These are phyloP conservation scores for Trichaptum fuscoviolaceum DNA, from an alignment of 768 basidiomycete genomes.

Conservation along the genomic window DNA sequence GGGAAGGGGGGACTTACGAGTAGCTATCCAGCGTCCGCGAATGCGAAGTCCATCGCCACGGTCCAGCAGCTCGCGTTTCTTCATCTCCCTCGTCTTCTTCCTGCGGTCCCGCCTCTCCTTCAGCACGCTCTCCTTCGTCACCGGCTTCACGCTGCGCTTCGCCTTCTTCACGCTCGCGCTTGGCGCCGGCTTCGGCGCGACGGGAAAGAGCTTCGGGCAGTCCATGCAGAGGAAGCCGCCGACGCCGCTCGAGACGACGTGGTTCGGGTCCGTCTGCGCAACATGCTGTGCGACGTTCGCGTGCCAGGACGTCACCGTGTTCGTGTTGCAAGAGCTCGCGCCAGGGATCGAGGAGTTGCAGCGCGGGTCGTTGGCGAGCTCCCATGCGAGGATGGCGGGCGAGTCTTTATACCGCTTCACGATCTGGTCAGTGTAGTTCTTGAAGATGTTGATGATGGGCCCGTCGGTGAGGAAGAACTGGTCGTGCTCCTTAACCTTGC, in stretches of 20 bases:
- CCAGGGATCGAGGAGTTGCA: slow-evolving; percentile 51
- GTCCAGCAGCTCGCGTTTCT: slow-evolving; percentile 28
- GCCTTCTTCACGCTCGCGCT: slow-evolving; percentile 35
- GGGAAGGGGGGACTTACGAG: slow-evolving; percentile 30
- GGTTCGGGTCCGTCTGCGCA: slow-evolving; percentile 49
- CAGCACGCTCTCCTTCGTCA: slow-evolving; percentile 44
- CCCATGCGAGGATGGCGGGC: slow-evolving; percentile 52
- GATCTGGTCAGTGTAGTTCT: slow-evolving; percentile 51
- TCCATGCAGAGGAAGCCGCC: slow-evolving; percentile 55
- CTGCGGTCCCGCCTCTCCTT: slow-evolving; percentile 42
- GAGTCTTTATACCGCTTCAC: slow-evolving; percentile 52
- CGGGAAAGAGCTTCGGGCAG: slow-evolving; percentile 52
- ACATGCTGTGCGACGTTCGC: slow-evolving; percentile 40
- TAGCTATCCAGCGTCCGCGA: slow-evolving; percentile 55
- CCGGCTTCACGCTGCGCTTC: slow-evolving; percentile 34
- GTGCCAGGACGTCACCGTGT: slow-evolving; percentile 56
- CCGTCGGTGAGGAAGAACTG: slow-evolving; percentile 49
- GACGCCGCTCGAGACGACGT: slow-evolving; percentile 44
- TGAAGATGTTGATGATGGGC: slow-evolving; percentile 44
- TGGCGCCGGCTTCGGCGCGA: slow-evolving; percentile 33
- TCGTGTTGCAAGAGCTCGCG: slow-evolving; percentile 39
- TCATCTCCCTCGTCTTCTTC: slow-evolving; percentile 37
- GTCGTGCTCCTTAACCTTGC: slow-evolving; percentile 38
- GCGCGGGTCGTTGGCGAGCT: slow-evolving; percentile 63
- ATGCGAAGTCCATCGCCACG: slow-evolving; percentile 40